Percentiles rank a stretch among this genome's conserved stretches.
Conservation (phyloP, 1,284 basidiomycete genomes). For the Papiliotrema laurentii region DNA sequence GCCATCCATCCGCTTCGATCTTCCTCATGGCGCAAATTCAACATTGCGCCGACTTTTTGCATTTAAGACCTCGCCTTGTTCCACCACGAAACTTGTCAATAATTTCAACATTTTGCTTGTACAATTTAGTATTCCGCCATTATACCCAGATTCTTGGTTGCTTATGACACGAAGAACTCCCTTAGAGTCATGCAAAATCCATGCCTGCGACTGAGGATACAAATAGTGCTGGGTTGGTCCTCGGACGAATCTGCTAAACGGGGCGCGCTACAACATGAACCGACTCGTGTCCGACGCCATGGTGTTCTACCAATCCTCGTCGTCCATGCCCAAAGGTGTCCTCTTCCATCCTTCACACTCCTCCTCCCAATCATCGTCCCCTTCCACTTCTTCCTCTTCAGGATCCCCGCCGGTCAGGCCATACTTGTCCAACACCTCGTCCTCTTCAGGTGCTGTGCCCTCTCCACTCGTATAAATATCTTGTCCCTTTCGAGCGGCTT, state of each 20-base stretch:
- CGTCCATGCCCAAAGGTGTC: slow-evolving; percentile 13
- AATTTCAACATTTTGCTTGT: too few relatives aligned
- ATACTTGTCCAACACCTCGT: slow-evolving; percentile 10
- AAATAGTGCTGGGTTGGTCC: too few relatives aligned
- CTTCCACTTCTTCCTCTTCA: slow-evolving; percentile 11
- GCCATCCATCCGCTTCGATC: not conserved
- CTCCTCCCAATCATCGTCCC: slow-evolving; percentile 33
- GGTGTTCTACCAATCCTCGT: slow-evolving; percentile 17
- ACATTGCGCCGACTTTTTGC: not conserved
- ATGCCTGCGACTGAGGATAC: too few relatives aligned
- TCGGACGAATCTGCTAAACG: too few relatives aligned
- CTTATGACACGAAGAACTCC: too few relatives aligned
- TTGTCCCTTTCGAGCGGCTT: slow-evolving; percentile 30
- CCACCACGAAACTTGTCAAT: too few relatives aligned
- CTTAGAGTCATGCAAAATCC: too few relatives aligned
- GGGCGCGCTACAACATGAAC: too few relatives aligned
- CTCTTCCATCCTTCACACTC: slow-evolving; percentile 36
- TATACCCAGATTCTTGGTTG: too few relatives aligned
- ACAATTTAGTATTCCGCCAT: too few relatives aligned
- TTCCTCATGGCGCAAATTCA: slow-evolving; percentile 1
- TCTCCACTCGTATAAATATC: slow-evolving; percentile 28
- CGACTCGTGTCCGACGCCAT: not conserved
- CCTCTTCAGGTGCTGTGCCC: slow-evolving; percentile 12
- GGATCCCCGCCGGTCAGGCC: not conserved
- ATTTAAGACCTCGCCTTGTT: too few relatives aligned